Evolutionary conservation across 805 yeast genomes (phyloP), one percentile per base, ranked within the genome.

Genomic region (Komagataella pastoris): DNA sequence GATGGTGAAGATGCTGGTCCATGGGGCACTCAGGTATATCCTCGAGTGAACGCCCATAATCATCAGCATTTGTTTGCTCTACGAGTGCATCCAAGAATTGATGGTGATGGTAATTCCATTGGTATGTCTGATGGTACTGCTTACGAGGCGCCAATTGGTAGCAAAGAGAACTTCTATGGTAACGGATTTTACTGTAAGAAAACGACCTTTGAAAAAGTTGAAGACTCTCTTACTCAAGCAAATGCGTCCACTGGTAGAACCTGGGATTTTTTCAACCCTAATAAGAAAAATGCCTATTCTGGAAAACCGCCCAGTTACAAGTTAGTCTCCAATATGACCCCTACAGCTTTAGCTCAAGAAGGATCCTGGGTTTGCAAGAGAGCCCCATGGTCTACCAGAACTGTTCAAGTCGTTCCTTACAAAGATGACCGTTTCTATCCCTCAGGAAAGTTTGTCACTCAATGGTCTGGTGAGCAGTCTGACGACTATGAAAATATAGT

Each of bases 11-110:
- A 74, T 47, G 63, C 76, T 56, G 84, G 83, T 19, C 88, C 87
- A 59, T 85, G 85, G 83, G 95, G 91, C 54, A 83, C 91, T 36
- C 73, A 74, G 59, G 91, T 85, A 51, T 85, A 84, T 65, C 93
- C 93, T 54, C 77, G 79, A 57, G 87, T 82, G 52, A 83, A 83
- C 61, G 95, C 95, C 46, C 91, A 85, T 70, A 85, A 85, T 67
- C 95, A 85, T 69, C 95, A 86, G 74, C 93, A 85, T 70, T 68
- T 85, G 70, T 85, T 85, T 67, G 77, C 88, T 17, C 72, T 85
- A 58, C 77, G 95, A 73, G 64, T 85, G 57, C 86, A 86, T 63
- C 91, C 95, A 58, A 77, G 88, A 73, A 70, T 85, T 55, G 93
- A 85, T 58, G 93, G 93, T 61, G 85, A 81, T 56, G 79, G 79